Percentiles rank a stretch among this genome's conserved stretches.
Conservation (phyloP, 768 basidiomycete species). For the Amanita fuliginea region DNA sequence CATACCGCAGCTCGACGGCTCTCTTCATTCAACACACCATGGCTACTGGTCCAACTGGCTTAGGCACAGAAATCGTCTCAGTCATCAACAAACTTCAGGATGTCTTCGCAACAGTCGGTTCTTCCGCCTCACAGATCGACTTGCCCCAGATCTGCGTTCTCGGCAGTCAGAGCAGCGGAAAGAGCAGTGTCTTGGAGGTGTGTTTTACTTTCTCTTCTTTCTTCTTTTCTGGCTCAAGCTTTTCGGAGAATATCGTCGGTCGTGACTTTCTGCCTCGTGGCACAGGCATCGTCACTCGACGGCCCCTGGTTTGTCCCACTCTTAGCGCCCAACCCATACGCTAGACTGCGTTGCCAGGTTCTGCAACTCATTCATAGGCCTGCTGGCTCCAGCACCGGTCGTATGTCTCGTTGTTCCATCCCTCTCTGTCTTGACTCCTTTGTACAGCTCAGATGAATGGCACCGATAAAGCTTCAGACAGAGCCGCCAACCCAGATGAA, state of each 20-base stretch:
- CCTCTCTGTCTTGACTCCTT: constrained; percentile 13
- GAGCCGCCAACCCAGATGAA: constrained; percentile 82
- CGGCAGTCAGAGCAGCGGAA: constrained; percentile 87
- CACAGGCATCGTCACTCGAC: constrained; percentile 95
- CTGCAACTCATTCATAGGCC: constrained; percentile 91
- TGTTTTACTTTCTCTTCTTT: neutral
- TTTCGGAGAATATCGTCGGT: constrained; percentile 83
- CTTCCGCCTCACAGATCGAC: constrained; percentile 71
- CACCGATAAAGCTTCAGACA: constrained; percentile 45
- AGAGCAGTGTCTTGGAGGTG: constrained; percentile 89
- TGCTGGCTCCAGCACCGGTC: constrained; percentile 30
- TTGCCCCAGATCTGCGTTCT: constrained; percentile 87
- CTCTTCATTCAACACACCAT: constrained; percentile 16
- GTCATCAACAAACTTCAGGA: constrained; percentile 87
- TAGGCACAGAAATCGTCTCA: constrained; percentile 73
- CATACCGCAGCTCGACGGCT: constrained; percentile 10
- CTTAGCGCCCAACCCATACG: neutral
- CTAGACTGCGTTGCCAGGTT: constrained; percentile 34
- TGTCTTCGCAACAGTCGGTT: constrained; percentile 79
- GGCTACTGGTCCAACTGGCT: constrained; percentile 49
- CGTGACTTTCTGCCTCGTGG: constrained; percentile 98
- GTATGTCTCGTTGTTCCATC: constrained; percentile 21
- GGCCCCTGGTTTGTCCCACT: constrained; percentile 61
- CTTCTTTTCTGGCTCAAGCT: constrained; percentile 6
- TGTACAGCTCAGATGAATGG: constrained; percentile 30